Percentiles rank a stretch among this genome's conserved stretches.
Conservation (phyloP, 2,329 filamentous ascomycete genomes). For the Aspergillus alliaceus region DNA sequence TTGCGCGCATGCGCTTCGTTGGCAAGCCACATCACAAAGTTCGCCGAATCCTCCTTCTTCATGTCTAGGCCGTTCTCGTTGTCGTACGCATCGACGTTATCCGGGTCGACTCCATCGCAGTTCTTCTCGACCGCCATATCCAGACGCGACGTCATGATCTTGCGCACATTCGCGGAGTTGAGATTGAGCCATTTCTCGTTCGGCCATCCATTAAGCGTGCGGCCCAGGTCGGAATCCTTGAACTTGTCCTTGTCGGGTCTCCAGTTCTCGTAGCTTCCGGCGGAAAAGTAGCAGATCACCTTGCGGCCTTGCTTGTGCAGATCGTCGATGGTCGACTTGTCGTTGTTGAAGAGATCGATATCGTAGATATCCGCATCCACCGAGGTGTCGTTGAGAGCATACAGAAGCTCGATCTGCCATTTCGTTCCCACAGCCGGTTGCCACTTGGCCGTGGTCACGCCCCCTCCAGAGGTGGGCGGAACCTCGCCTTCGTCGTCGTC, state of each 20-base stretch:
- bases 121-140: slow-evolving; percentile 60
- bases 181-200: slow-evolving; percentile 68
- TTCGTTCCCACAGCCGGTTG: slow-evolving; percentile 52
- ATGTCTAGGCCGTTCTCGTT: slow-evolving; percentile 65
- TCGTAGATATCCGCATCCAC: slow-evolving; percentile 60
- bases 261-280: slow-evolving; percentile 66
- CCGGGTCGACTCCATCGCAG: slow-evolving; percentile 69
- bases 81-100: slow-evolving; percentile 68
- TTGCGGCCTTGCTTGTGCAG: slow-evolving; percentile 56
- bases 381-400: slow-evolving; percentile 42
- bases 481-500: slow-evolving; percentile 26
- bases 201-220: slow-evolving; percentile 61
- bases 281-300: slow-evolving; percentile 75
- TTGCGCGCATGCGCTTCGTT: slow-evolving; percentile 53
- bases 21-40: slow-evolving; percentile 63
- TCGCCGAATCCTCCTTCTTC: slow-evolving; percentile 56
- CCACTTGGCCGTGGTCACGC: slow-evolving; percentile 45
- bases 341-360: slow-evolving; percentile 60
- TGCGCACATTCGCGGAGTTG: slow-evolving; percentile 57
- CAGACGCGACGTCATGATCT: slow-evolving; percentile 64
- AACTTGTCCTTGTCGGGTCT: slow-evolving; percentile 61
- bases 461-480: slow-evolving; percentile 1
- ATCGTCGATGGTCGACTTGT: slow-evolving; percentile 45
- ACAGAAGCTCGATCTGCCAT: slow-evolving; percentile 63
- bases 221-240: slow-evolving; percentile 56